phyloP scores from a whole-genome alignment of 116 monocot species.

The Phalaenopsis hybrid region DNA sequence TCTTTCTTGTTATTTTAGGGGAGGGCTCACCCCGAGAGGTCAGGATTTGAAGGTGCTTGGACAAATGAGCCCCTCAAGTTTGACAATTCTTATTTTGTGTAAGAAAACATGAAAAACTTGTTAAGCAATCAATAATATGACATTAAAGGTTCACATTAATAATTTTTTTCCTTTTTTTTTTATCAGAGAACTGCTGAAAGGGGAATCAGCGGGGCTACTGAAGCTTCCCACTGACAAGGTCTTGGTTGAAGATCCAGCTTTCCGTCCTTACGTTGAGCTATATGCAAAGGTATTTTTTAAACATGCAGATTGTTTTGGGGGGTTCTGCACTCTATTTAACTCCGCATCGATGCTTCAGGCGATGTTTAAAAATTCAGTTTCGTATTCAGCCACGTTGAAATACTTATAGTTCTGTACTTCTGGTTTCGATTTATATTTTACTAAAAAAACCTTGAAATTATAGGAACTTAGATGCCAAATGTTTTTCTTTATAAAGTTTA shows the following conservation, averaged over 20 bases:
- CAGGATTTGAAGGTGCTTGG: constrained; percentile 94
- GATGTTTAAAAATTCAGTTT: too few relatives aligned
- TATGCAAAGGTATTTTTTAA: constrained; percentile 72
- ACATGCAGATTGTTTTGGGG: not conserved
- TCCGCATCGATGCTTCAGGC: too few relatives aligned
- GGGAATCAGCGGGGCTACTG: constrained; percentile 58
- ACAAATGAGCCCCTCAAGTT: constrained; percentile 82
- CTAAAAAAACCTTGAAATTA: too few relatives aligned
- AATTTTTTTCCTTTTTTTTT: too few relatives aligned
- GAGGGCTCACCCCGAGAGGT: constrained; percentile 81
- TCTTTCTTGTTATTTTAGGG: constrained; percentile 37
- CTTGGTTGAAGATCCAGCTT: constrained; percentile 61
- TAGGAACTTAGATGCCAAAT: too few relatives aligned
- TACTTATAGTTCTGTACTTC: too few relatives aligned
- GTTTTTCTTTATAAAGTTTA: too few relatives aligned
- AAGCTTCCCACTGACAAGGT: too few relatives aligned
- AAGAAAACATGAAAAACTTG: constrained; percentile 18
- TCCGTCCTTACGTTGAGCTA: constrained; percentile 65
- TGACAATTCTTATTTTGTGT: constrained; percentile 89
- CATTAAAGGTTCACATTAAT: not conserved
- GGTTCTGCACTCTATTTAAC: too few relatives aligned
- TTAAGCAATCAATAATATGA: too few relatives aligned
- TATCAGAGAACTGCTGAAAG: constrained; percentile 72
- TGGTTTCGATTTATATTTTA: too few relatives aligned
- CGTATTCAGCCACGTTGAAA: too few relatives aligned